Conservation (phyloP, 768 basidiomycete species). For the Multifurca ochricompacta region DNA sequence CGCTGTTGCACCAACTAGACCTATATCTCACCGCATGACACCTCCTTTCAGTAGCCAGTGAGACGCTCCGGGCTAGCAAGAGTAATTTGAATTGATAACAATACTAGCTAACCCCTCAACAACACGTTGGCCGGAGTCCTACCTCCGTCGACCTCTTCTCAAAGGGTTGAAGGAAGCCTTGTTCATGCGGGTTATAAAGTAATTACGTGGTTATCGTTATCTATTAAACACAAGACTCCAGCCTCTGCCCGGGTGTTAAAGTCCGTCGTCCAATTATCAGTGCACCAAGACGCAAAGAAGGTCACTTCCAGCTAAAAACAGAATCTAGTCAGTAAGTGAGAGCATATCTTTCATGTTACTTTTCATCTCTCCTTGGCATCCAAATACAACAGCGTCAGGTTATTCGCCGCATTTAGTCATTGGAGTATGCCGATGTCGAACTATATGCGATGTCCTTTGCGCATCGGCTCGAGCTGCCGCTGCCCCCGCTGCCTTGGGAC, state of each 20-base stretch:
- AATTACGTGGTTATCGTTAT: not conserved
- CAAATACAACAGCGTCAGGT: not conserved
- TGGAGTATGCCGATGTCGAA: constrained; percentile 19
- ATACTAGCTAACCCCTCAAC: too few species aligned
- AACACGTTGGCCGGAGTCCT: not conserved
- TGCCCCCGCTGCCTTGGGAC: not conserved
- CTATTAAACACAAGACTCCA: not conserved
- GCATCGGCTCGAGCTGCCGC: not conserved
- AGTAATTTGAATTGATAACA: not conserved
- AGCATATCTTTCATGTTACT: too few species aligned
- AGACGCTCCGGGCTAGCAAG: not conserved
- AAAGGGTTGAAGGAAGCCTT: not conserved
- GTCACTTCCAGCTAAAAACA: not conserved
- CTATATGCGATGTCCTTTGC: constrained; percentile 12
- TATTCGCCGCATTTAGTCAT: not conserved
- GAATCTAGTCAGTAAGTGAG: not conserved
- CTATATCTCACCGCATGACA: not conserved
- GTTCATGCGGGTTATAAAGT: not conserved
- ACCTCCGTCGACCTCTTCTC: not conserved
- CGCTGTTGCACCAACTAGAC: constrained; percentile 2
- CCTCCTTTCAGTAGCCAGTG: not conserved
- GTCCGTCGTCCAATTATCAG: not conserved
- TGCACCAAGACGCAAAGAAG: not conserved
- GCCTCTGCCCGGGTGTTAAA: not conserved
- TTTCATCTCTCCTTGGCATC: not conserved